Conservation (phyloP, 148 eudicot genomes). For the Rhododendron henanense region DNA sequence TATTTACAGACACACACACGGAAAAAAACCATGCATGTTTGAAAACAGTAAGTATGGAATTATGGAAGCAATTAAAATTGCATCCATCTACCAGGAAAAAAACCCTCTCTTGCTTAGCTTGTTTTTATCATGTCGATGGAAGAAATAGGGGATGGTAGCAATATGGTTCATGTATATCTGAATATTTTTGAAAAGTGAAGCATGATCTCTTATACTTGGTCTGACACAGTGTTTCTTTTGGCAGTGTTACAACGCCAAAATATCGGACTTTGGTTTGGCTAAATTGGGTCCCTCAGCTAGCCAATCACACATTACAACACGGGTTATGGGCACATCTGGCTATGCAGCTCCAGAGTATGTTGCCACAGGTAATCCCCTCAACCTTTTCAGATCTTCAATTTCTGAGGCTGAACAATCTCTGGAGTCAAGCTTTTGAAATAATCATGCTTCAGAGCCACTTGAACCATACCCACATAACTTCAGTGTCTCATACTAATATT, state of each 20-base stretch:
- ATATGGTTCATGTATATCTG: neutral
- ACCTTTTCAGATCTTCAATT: neutral
- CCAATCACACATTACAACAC: conserved; percentile 66
- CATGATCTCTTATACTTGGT: neutral
- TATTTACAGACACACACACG: neutral
- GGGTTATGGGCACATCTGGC: conserved; percentile 73
- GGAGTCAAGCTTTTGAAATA: neutral
- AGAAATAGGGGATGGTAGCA: neutral
- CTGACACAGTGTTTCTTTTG: neutral
- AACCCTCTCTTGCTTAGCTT: neutral
- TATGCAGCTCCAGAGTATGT: conserved; percentile 89
- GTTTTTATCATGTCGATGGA: neutral
- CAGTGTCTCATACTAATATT: neutral
- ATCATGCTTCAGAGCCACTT: neutral
- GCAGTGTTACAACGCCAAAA: conserved; percentile 65
- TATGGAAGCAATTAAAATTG: neutral
- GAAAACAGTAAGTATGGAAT: neutral
- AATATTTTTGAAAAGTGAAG: neutral
- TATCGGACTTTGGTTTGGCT: conserved; percentile 79
- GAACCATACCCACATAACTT: neutral
- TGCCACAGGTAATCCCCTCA: conserved; percentile 56
- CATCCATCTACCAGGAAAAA: neutral
- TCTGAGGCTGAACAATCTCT: neutral
- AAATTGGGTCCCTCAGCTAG: conserved; percentile 70
- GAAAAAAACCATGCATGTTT: neutral